These are phyloP conservation scores for Hibiscus trionum DNA, from an alignment of 345 rosid genomes.

Conservation along the genomic window DNA sequence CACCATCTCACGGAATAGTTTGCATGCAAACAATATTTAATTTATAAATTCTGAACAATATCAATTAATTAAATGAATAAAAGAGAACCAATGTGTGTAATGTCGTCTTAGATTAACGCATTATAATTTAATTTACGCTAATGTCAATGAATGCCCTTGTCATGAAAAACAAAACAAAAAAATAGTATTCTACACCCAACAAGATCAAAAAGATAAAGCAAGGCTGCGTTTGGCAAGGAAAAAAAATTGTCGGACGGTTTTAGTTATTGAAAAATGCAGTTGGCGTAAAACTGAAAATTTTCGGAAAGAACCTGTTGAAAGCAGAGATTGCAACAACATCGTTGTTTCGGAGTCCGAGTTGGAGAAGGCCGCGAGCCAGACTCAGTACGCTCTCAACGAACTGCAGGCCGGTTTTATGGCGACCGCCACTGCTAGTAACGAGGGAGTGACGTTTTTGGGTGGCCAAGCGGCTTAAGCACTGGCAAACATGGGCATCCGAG, in stretches of 20 bases:
- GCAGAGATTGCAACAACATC: slow-evolving; percentile 66
- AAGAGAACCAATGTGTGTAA: no score
- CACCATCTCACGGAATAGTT: neutral
- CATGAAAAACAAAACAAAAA: no score
- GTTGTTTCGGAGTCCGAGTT: slow-evolving; percentile 45
- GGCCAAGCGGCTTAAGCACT: slow-evolving; percentile 54
- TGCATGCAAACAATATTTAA: neutral
- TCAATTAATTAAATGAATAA: neutral
- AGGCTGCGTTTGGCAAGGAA: no score
- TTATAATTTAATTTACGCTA: no score
- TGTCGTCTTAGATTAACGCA: no score
- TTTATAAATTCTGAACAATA: neutral
- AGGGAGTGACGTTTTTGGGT: slow-evolving; percentile 34
- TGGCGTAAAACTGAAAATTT: neutral
- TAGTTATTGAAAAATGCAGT: no score
- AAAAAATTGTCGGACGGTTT: neutral
- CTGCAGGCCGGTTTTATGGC: slow-evolving; percentile 45
- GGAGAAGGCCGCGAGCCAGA: slow-evolving; percentile 41
- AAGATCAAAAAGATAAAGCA: no score
- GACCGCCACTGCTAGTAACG: slow-evolving; percentile 36
- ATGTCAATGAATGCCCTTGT: no score
- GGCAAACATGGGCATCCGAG: slow-evolving; percentile 65
- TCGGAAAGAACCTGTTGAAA: slow-evolving; percentile 47
- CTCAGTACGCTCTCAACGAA: slow-evolving; percentile 40
- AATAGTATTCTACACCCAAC: no score